Percentiles rank a stretch among this genome's conserved stretches.
Conservation (phyloP, 768 basidiomycete genomes). For the Leccinum truebloodii region DNA sequence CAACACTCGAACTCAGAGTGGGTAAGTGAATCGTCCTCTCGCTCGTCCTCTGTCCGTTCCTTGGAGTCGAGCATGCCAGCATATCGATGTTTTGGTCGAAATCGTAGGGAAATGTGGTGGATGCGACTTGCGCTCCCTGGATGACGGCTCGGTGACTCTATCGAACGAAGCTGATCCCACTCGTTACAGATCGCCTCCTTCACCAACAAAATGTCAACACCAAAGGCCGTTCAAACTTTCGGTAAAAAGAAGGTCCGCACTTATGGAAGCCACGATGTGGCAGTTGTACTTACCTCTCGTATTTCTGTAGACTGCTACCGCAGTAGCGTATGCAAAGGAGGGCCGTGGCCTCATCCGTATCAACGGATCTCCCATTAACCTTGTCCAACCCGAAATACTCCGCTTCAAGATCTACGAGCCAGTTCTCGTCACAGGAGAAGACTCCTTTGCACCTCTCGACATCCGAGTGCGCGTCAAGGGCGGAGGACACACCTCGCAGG, state of each 20-base stretch:
- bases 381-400: constrained; percentile 93
- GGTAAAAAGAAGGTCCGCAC: constrained; percentile 96
- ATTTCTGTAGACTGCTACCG: constrained; percentile 82
- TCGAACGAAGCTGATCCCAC: constrained; percentile 20
- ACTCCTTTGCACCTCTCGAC: constrained; percentile 84
- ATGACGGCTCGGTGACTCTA: constrained; percentile 31
- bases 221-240: constrained; percentile 96
- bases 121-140: constrained; percentile 36
- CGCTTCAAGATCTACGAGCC: constrained; percentile 99
- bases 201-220: constrained; percentile 60
- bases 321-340: constrained; percentile 95
- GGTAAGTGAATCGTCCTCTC: constrained; percentile 37
- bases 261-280: background rate
- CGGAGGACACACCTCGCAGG: constrained; percentile 98
- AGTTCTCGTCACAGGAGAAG: constrained; percentile 90
- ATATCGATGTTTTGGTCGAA: constrained; percentile 1
- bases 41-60: background rate
- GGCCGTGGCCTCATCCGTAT: constrained; percentile 96
- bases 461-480: constrained; percentile 98
- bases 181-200: constrained; percentile 24
- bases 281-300: constrained; percentile 4
- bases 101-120: constrained; percentile 39
- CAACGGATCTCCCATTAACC: constrained; percentile 95
- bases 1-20: constrained; percentile 35
- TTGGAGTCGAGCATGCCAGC: background rate